Percentiles rank a stretch among this genome's conserved stretches.
phyloP scores from a whole-genome alignment of 805 yeast genomes.

The Lipomyces chichibuensis region DNA sequence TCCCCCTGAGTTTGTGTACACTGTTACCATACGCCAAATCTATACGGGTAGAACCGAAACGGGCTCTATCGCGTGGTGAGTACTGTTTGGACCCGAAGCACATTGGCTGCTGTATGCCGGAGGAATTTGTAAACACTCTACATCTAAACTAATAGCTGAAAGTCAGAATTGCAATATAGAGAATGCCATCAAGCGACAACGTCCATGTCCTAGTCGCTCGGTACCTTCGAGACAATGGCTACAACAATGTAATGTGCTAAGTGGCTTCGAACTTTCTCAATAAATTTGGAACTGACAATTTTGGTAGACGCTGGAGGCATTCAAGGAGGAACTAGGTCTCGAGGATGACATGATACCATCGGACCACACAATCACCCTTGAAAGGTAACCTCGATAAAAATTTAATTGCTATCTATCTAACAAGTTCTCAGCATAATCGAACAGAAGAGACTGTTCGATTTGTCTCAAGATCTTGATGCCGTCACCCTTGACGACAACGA shows the following conservation, averaged over 20 bases:
- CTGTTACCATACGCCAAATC: too few species aligned
- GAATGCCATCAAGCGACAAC: constrained; percentile 38
- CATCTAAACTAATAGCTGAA: not conserved
- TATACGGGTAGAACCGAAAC: not conserved
- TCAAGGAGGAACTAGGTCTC: constrained; percentile 33
- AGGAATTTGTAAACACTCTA: not conserved
- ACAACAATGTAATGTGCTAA: constrained; percentile 13
- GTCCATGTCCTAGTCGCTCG: constrained; percentile 37
- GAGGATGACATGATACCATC: constrained; percentile 37
- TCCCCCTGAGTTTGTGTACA: too few species aligned
- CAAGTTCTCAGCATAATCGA: constrained; percentile 29
- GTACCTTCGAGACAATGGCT: constrained; percentile 36
- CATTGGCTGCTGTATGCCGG: not conserved
- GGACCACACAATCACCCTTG: constrained; percentile 34
- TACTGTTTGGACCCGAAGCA: not conserved
- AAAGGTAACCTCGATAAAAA: constrained; percentile 20
- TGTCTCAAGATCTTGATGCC: constrained; percentile 24
- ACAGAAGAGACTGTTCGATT: constrained; percentile 32
- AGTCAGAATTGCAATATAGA: not conserved
- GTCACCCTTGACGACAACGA: constrained; percentile 21
- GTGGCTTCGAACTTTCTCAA: not conserved
- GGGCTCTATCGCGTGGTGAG: not conserved
- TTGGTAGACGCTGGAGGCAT: constrained; percentile 29
- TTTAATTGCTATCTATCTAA: not conserved
- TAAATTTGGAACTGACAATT: not conserved